Conservation (phyloP, 768 basidiomycete species). For the Suillus variegatus region DNA sequence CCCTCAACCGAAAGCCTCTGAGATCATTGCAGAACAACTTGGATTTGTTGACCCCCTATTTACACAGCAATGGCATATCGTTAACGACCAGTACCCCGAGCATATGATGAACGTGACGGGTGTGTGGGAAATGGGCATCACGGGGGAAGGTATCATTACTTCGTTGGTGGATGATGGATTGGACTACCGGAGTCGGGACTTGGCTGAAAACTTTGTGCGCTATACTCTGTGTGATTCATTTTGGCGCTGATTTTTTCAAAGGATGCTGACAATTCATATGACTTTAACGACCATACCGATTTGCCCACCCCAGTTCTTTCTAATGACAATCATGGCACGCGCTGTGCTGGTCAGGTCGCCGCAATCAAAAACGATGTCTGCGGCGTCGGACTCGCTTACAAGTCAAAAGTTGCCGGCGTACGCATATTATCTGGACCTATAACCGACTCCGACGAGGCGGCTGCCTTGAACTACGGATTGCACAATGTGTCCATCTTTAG, state of each 20-base stretch:
- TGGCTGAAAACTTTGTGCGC: slow-evolving; percentile 85
- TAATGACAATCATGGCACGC: slow-evolving; percentile 96
- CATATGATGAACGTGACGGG: slow-evolving; percentile 92
- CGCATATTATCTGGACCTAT: slow-evolving; percentile 96
- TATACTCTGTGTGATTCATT: neutral
- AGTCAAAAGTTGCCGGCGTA: slow-evolving; percentile 89
- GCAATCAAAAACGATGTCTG: slow-evolving; percentile 92
- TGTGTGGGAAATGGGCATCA: slow-evolving; percentile 90
- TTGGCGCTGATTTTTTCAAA: slow-evolving; percentile 31
- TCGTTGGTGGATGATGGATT: slow-evolving; percentile 95
- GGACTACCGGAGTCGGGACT: slow-evolving; percentile 85
- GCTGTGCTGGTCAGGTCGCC: slow-evolving; percentile 96
- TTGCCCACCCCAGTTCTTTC: slow-evolving; percentile 84
- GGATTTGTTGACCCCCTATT: slow-evolving; percentile 84
- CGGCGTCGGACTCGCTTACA: slow-evolving; percentile 92
- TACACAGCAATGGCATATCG: slow-evolving; percentile 88
- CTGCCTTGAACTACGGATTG: slow-evolving; percentile 91
- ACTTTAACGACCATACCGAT: slow-evolving; percentile 92
- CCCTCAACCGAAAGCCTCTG: slow-evolving; percentile 34
- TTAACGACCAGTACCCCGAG: slow-evolving; percentile 81
- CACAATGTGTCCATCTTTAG: slow-evolving; percentile 92
- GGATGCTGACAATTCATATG: slow-evolving; percentile 88
- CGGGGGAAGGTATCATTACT: slow-evolving; percentile 82
- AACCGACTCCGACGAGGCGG: slow-evolving; percentile 93
- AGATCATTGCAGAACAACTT: slow-evolving; percentile 57